Evolutionary conservation across 177 flowering plant genomes (phyloP).

Genomic region (Tripterygium wilfordii): DNA sequence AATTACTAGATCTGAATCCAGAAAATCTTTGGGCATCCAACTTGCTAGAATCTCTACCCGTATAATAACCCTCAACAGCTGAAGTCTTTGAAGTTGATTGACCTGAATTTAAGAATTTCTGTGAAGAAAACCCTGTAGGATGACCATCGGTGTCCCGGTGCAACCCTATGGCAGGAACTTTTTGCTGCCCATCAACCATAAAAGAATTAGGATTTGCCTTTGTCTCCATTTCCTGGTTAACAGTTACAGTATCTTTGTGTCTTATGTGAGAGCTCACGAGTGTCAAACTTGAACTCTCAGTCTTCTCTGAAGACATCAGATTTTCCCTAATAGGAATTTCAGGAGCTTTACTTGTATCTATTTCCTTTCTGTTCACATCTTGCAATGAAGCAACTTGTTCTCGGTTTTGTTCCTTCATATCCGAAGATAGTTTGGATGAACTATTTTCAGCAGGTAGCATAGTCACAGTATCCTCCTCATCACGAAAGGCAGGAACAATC

Average conservation of each 20-base stretch:
- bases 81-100: constrained; percentile 16
- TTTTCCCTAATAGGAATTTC: constrained; percentile 12
- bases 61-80: constrained; percentile 8
- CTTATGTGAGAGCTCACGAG: constrained; percentile 3
- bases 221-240: constrained; percentile 7
- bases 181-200: constrained; percentile 17
- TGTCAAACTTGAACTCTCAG: constrained; percentile 6
- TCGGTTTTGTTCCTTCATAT: constrained; percentile 11
- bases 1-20: constrained; percentile 13
- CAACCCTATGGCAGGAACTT: constrained; percentile 1
- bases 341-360: constrained; percentile 6
- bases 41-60: constrained; percentile 8
- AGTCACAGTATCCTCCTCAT: constrained; percentile 23
- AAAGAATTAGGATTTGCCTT: constrained; percentile 7
- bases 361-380: constrained; percentile 15
- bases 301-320: constrained; percentile 10
- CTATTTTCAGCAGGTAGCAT: constrained; percentile 10
- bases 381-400: constrained; percentile 10
- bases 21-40: constrained; percentile 15
- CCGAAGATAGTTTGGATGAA: constrained; percentile 14
- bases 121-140: constrained; percentile 8
- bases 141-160: constrained; percentile 11
- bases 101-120: constrained; percentile 13
- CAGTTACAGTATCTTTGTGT: constrained; percentile 2
- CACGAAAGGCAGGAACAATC: constrained; percentile 18